Percentiles rank a stretch among this genome's conserved stretches.
phyloP scores from a whole-genome alignment of 805 yeast species.

The Candida golubevii region DNA sequence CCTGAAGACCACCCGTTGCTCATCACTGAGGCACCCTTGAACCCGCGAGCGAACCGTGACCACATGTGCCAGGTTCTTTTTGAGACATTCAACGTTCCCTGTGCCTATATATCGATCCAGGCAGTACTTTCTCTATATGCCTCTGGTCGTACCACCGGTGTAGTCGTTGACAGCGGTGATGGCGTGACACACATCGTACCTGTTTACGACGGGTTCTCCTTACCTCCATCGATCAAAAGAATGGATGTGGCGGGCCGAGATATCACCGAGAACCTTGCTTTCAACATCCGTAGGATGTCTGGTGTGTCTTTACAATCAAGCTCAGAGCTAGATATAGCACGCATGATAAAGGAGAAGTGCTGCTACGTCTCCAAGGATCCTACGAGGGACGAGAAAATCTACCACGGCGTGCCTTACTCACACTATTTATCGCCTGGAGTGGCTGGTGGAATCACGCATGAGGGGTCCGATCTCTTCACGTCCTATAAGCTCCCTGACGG shows the following conservation, averaged over 20 bases:
- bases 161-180: slow-evolving; percentile 88
- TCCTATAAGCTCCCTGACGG: slow-evolving; percentile 81
- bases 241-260: slow-evolving; percentile 85
- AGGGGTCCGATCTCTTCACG: slow-evolving; percentile 21
- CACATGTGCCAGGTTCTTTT: slow-evolving; percentile 60
- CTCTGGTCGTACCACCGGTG: slow-evolving; percentile 85
- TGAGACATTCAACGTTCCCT: slow-evolving; percentile 71
- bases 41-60: slow-evolving; percentile 60
- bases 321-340: slow-evolving; percentile 78
- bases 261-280: slow-evolving; percentile 68
- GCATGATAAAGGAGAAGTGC: slow-evolving; percentile 69
- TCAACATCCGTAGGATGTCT: slow-evolving; percentile 56
- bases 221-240: slow-evolving; percentile 67
- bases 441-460: slow-evolving; percentile 17
- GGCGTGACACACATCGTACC: slow-evolving; percentile 89
- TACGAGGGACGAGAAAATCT: slow-evolving; percentile 49
- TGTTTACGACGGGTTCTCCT: slow-evolving; percentile 81
- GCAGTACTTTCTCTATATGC: slow-evolving; percentile 85
- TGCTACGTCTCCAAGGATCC: slow-evolving; percentile 64
- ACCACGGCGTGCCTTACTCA: slow-evolving; percentile 20
- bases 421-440: slow-evolving; percentile 16
- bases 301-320: slow-evolving; percentile 66
- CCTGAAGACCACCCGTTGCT: slow-evolving; percentile 84
- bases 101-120: slow-evolving; percentile 67
- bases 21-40: slow-evolving; percentile 85